Base-by-base conservation (phyloP, 768 basidiomycete genomes). In the Peribolospora kevripleyi region DNA sequence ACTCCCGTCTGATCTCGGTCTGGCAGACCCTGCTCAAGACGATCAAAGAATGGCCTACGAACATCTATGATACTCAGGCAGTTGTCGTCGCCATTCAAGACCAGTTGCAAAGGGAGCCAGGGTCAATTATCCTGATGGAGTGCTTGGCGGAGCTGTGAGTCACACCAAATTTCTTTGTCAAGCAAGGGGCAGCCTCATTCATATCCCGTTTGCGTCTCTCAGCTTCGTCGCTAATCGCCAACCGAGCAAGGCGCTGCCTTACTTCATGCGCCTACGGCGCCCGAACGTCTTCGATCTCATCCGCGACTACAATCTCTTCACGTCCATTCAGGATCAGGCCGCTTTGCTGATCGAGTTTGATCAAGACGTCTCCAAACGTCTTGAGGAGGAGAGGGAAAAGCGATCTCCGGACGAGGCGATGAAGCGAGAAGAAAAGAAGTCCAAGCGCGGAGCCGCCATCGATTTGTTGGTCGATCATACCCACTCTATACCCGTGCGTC, bases 231-330 rank as follows among this genome's bases (percentile, higher is more conserved):
- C 77, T 14, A 88, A 90, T 61, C 79, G 84, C 2, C 93, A 97
- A 69, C 85, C 84, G 3, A 88, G 84, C 25, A 90, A 91, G 69
- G 93, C 93, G 0, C 70, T 98, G 0, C 84, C 84, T 0, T 97
- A 77, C 69, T 85, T 81, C 70, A 73, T 98, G 11, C 76, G 84
- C 6, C 72, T 97, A 11, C 78, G 88, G 6, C 74, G 80, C 51
- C 78, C 86, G 6, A 81, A 87, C 61, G 91, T 95, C 9, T 91
- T 98, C 66, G 81, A 88, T 57, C 79, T 98, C 55, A 93, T 98
- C 61, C 74, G 82, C 42, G 86, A 93, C 54, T 73, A 93, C 64
- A 91, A 91, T 62, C 71, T 98, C 5, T 98, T 93, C 67, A 84
- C 88, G 36, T 85, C 84, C 54, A 84, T 98, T 2, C 82, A 84